Conservation (phyloP, 352 stramenopile species). For the Pythium apleroticum region DNA sequence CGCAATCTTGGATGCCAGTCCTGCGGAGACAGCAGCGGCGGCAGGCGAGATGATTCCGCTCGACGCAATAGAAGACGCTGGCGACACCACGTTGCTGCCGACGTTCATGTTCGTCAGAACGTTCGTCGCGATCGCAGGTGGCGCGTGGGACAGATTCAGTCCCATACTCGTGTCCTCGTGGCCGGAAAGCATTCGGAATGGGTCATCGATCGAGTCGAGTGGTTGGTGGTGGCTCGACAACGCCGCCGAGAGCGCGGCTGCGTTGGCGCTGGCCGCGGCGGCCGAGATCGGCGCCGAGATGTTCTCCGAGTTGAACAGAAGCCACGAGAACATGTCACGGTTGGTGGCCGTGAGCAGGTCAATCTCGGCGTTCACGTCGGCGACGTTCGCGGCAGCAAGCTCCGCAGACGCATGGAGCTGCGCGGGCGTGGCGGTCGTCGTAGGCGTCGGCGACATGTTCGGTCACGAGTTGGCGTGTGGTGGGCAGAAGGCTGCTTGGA, state of each 20-base stretch:
- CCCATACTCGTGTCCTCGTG: slow-evolving; percentile 41
- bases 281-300: slow-evolving; percentile 45
- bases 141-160: slow-evolving; percentile 33
- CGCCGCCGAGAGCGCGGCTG: slow-evolving; percentile 14
- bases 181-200: slow-evolving; percentile 59
- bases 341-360: slow-evolving; percentile 68
- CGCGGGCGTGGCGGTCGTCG: slow-evolving; percentile 17
- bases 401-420: slow-evolving; percentile 22
- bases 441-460: slow-evolving; percentile 23
- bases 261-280: slow-evolving; percentile 8
- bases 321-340: slow-evolving; percentile 85
- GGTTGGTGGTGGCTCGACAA: slow-evolving; percentile 31
- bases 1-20: slow-evolving; percentile 20
- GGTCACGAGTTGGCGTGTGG: neutral
- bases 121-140: slow-evolving; percentile 10
- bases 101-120: slow-evolving; percentile 13
- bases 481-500: slow-evolving; percentile 1
- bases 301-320: slow-evolving; percentile 86
- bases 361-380: slow-evolving; percentile 49
- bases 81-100: neutral
- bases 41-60: slow-evolving; percentile 12
- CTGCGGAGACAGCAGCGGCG: slow-evolving; percentile 17
- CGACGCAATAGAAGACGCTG: slow-evolving; percentile 3
- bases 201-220: slow-evolving; percentile 45
- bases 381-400: slow-evolving; percentile 18